Percentiles rank a stretch among this genome's conserved stretches.
phyloP scores from a whole-genome alignment of 352 stramenopile genomes.

The Phytophthora citrophthora region DNA sequence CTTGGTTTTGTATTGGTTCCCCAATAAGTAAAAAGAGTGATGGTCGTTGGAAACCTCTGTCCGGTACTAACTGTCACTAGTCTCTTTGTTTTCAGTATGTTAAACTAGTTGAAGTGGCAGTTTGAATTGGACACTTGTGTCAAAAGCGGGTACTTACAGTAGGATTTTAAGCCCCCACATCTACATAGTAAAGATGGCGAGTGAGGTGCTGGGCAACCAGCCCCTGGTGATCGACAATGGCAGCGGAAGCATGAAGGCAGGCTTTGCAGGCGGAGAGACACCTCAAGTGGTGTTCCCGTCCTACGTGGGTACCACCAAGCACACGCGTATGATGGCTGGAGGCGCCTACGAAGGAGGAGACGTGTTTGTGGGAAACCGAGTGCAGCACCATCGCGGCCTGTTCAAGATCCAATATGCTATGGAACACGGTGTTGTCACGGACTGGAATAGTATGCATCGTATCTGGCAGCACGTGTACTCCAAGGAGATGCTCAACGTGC shows the following conservation, averaged over 20 bases:
- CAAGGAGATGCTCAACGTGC: constrained; percentile 88
- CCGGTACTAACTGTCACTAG: not conserved
- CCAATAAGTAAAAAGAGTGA: constrained; percentile 5
- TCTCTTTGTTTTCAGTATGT: not conserved
- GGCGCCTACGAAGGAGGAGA: constrained; percentile 81
- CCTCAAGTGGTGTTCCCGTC: constrained; percentile 82
- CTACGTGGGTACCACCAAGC: constrained; percentile 76
- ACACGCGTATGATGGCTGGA: constrained; percentile 85
- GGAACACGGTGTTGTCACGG: constrained; percentile 85
- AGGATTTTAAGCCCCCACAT: constrained; percentile 10
- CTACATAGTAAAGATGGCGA: constrained; percentile 43
- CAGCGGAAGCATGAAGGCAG: constrained; percentile 83
- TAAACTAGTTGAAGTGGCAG: constrained; percentile 12
- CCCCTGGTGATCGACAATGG: constrained; percentile 90
- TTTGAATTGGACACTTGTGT: constrained; percentile 6
- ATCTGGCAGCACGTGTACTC: constrained; percentile 92
- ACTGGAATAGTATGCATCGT: constrained; percentile 89
- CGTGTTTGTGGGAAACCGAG: constrained; percentile 78
- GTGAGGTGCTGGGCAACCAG: constrained; percentile 77
- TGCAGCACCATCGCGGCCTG: constrained; percentile 81
- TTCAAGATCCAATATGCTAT: constrained; percentile 89
- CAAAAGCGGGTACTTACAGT: constrained; percentile 8
- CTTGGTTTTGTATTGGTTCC: constrained; percentile 19
- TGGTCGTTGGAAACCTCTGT: constrained; percentile 7
- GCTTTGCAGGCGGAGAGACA: constrained; percentile 81